Percentiles rank a stretch among this genome's conserved stretches.
Evolutionary conservation across 306 rosid genomes (phyloP).

Genomic region (Trichosanthes truncata): DNA sequence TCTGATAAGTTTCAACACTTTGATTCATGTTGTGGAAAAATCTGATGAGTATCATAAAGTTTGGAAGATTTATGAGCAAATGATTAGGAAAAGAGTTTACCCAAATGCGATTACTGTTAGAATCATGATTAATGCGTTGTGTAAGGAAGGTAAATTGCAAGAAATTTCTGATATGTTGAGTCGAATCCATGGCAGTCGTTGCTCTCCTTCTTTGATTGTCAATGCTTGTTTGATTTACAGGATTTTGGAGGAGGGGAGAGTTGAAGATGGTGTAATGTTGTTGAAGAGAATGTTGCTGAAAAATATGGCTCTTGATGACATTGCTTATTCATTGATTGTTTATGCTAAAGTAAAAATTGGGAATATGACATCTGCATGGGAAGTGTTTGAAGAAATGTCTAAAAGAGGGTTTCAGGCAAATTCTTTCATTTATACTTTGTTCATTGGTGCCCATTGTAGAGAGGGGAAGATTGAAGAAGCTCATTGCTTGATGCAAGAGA

Average conservation of each 20-base stretch:
- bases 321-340: conserved; percentile 56
- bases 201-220: conserved; percentile 51
- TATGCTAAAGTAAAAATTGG: conserved; percentile 38
- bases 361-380: conserved; percentile 28
- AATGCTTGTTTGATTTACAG: conserved; percentile 40
- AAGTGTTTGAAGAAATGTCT: conserved; percentile 48
- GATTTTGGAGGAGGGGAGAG: conserved; percentile 38
- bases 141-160: conserved; percentile 66
- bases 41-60: conserved; percentile 27
- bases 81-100: conserved; percentile 41
- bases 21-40: conserved; percentile 49
- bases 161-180: conserved; percentile 38
- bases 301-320: conserved; percentile 49
- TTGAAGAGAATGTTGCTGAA: conserved; percentile 67
- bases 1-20: conserved; percentile 44
- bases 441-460: conserved; percentile 47
- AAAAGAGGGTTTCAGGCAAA: conserved; percentile 54
- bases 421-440: conserved; percentile 49
- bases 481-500: conserved; percentile 34
- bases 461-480: conserved; percentile 52
- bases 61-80: conserved; percentile 70
- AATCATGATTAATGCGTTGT: conserved; percentile 51
- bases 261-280: conserved; percentile 41
- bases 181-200: conserved; percentile 35
- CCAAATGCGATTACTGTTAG: conserved; percentile 39